These are phyloP conservation scores for Leccinum uliginosum DNA, from an alignment of 768 basidiomycete genomes.

Conservation along the genomic window DNA sequence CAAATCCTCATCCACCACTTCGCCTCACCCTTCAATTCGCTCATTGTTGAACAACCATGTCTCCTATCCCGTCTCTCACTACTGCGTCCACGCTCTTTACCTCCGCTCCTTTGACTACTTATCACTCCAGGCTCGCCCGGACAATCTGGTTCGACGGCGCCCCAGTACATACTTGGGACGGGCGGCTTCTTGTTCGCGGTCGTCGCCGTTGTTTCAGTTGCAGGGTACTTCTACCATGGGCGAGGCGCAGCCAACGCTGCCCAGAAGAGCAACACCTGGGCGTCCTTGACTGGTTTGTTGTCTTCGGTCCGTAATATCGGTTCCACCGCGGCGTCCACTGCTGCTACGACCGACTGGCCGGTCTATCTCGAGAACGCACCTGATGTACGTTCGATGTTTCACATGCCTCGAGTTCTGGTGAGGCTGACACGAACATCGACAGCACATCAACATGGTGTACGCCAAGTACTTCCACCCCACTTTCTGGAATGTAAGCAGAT, in stretches of 20 bases:
- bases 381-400: conserved; percentile 1
- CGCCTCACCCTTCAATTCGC: not conserved
- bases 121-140: not conserved
- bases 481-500: conserved; percentile 14
- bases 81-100: conserved; percentile 1
- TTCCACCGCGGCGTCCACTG: not conserved
- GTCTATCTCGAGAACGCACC: conserved; percentile 9
- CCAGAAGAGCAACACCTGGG: conserved; percentile 4
- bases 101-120: conserved; percentile 1
- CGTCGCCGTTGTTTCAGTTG: conserved; percentile 11
- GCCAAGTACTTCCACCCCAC: conserved; percentile 20
- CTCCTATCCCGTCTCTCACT: conserved; percentile 13
- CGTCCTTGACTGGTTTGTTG: not conserved
- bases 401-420: not conserved
- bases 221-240: conserved; percentile 14
- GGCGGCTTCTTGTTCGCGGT: conserved; percentile 14
- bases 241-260: not conserved
- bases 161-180: conserved; percentile 7
- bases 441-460: conserved; percentile 21
- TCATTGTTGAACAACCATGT: conserved; percentile 11
- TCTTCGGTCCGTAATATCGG: conserved; percentile 6
- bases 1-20: not conserved
- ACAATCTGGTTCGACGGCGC: not conserved
- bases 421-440: not conserved
- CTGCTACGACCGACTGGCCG: not conserved